Evolutionary conservation across 345 rosid genomes (phyloP), one percentile per base, ranked within the genome.

Genomic region (Tarenaya hassleriana): DNA sequence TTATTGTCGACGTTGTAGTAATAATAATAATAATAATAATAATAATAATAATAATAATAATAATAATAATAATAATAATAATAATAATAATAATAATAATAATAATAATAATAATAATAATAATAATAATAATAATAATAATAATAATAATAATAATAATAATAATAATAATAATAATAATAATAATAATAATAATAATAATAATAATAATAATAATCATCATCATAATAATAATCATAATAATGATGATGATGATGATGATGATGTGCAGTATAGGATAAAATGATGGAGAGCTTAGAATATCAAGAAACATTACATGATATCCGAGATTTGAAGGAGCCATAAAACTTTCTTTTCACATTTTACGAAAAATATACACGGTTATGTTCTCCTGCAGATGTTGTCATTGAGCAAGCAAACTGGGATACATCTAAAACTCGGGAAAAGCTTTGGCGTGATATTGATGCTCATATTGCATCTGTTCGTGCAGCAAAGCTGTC

Each of bases 341-440:
- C 21, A 41, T 47, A 20, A 48, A 55, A 50, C 9, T 40, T 52
- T 33, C 61, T 42, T 27, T 43, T 7, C 5, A 2, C 29, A 2
- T 24, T 37, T 37, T 8, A 37, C 8, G n/a, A 37, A 37, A n/a
- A 8, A 13, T 4, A 14, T 15, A 1, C 4, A 14, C 13, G 21
- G 17, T 15, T 42, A 12, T 42, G 0, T 15, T 42, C 8, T 42
- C 17, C 73, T 67, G 69, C 83, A 94, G 99, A 82, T 82, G 86
- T 84, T 60, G 62, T 78, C 45, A 70, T 94, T 75, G 80, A 73
- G 68, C 84, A 73, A 83, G 95, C 99, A 65, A 77, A 80, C 7
- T 94, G 99, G 99, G 96, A 88, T 73, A 67, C 84, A 34, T 73
- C 86, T 56, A 94, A 82, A 77, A 73, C 42, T 16, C 69, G 73